These are phyloP conservation scores for Exsudoporus floridanus DNA, from an alignment of 1,284 basidiomycete species.

Conservation along the genomic window DNA sequence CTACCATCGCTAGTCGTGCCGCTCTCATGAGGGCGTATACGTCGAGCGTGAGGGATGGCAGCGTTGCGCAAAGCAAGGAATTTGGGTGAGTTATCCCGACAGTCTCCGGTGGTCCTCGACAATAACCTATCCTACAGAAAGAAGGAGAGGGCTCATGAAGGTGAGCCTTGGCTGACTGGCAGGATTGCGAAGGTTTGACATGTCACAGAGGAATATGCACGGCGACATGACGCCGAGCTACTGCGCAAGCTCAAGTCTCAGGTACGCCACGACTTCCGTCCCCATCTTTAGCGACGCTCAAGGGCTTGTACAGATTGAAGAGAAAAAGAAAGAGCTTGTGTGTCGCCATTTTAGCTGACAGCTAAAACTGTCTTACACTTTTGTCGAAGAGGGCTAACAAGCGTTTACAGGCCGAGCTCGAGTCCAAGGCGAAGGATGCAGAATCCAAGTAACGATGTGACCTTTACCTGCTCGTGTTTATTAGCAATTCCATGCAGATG, in stretches of 20 bases:
- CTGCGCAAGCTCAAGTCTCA: conserved; percentile 56
- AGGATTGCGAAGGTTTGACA: neutral
- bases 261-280: conserved; percentile 40
- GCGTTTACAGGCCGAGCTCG: conserved; percentile 27
- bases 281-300: conserved; percentile 2
- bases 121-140: conserved; percentile 44
- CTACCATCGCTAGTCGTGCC: conserved; percentile 27
- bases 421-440: conserved; percentile 27
- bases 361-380: conserved; percentile 13
- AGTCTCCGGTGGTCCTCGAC: neutral
- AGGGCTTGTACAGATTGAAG: conserved; percentile 45
- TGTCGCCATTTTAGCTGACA: conserved; percentile 21
- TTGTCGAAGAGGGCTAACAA: conserved; percentile 17
- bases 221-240: conserved; percentile 53
- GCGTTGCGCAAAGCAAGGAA: conserved; percentile 56
- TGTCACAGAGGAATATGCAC: conserved; percentile 56
- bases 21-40: conserved; percentile 40
- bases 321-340: conserved; percentile 60
- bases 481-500: conserved; percentile 1
- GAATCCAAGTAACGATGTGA: conserved; percentile 22
- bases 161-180: conserved; percentile 33
- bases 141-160: conserved; percentile 74
- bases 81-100: conserved; percentile 44
- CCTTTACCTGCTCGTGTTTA: conserved; percentile 5
- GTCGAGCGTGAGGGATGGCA: conserved; percentile 47